Evolutionary conservation across 2,329 filamentous ascomycete genomes (phyloP), one percentile per base, ranked within the genome.

Genomic region (Pestalotiopsis sp.): DNA sequence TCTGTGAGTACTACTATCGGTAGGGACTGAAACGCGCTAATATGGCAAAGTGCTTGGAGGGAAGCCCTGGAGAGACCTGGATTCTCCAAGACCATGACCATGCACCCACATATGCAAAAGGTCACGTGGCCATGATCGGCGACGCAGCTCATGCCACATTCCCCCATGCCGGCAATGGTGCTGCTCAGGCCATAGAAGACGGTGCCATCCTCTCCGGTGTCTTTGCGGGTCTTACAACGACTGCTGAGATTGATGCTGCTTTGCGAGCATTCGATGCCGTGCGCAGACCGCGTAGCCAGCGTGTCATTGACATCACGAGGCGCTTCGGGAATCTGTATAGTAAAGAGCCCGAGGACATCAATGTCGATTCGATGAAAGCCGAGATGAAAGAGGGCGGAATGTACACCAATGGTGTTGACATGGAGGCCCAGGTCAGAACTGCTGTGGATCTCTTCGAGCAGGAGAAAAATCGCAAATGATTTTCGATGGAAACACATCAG

Each of bases 171-270:
- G 70, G 69, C 4, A 71, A 72, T 20, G 70, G 70, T 23, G 70
- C 70, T 2, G 70, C 70, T 9, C 69, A 72, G 61, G 71, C 71
- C 5, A 71, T 72, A 38, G 71, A 72, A 39, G 71, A 71, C 62
- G 67, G 66, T 13, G 65, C 71, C 13, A 60, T 71, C 11, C 69
- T 72, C 6, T 63, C 41, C 11, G 52, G 64, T 17, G 14, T 70
- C 5, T 70, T 70, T 61, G 65, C 65, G 9, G 41, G 45, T 5
- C 49, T 69, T 2, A 41, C 65, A 38, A 60, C 39, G 39, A 38
- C 27, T 27, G 25, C 39, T 6, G 59, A 69, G 2, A 62, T 70
- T 20, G 62, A 59, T 23, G 60, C 67, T 4, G 69, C 69, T 14
- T 39, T 70, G 39, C 39, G 38, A 36, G 69, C 69, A 5, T 70